Conservation (phyloP, 768 basidiomycete species). For the Leccinum aurantiacum region DNA sequence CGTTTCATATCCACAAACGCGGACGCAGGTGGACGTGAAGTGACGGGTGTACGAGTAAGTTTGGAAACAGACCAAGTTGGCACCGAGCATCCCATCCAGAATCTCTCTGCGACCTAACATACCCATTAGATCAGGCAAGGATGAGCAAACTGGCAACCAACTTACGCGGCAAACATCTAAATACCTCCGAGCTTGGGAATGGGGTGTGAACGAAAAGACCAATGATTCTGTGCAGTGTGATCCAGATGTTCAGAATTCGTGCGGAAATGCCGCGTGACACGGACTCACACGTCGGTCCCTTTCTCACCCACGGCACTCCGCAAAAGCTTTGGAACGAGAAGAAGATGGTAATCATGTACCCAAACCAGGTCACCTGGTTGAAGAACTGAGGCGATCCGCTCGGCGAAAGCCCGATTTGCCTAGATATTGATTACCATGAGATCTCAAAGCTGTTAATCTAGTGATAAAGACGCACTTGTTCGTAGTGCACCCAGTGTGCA, state of each 20-base stretch:
- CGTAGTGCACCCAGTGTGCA: conserved; percentile 56
- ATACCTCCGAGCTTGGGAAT: conserved; percentile 96
- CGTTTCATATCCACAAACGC: conserved; percentile 94
- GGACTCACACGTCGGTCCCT: conserved; percentile 27
- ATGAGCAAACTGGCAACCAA: conserved; percentile 12
- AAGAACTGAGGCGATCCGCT: conserved; percentile 72
- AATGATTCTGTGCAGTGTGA: conserved; percentile 42
- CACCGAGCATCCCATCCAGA: conserved; percentile 96
- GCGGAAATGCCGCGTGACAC: background rate
- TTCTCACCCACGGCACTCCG: conserved; percentile 56
- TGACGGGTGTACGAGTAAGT: conserved; percentile 96
- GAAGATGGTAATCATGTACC: conserved; percentile 95
- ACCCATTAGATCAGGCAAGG: conserved; percentile 3
- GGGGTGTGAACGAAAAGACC: conserved; percentile 98
- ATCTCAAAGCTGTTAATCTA: background rate
- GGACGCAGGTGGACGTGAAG: conserved; percentile 91
- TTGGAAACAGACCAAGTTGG: conserved; percentile 96
- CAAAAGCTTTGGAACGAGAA: conserved; percentile 85
- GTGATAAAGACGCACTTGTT: conserved; percentile 19
- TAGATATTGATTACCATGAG: conserved; percentile 37
- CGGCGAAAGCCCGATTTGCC: conserved; percentile 84
- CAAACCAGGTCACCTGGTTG: conserved; percentile 89
- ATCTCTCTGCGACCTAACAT: conserved; percentile 84
- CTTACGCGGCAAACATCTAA: conserved; percentile 87
- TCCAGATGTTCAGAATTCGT: background rate